Evolutionary conservation across 495 filamentous ascomycete species (phyloP).

Genomic region (Neurospora sp.): DNA sequence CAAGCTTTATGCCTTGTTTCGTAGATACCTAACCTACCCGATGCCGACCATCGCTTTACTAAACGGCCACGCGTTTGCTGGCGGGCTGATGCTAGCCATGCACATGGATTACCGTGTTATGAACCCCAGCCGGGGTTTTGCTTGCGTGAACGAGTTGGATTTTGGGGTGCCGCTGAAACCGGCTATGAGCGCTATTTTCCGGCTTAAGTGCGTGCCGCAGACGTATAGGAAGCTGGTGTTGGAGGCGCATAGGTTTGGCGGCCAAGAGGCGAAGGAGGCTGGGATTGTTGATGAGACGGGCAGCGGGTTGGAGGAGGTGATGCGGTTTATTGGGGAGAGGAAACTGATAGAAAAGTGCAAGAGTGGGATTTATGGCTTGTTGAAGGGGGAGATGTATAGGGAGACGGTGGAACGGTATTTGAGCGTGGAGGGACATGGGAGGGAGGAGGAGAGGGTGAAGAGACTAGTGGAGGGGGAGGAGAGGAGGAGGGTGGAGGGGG

Average conservation of each 20-base stretch:
- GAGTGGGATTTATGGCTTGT: slow-evolving; percentile 52
- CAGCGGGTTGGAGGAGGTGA: slow-evolving; percentile 43
- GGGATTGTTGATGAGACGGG: slow-evolving; percentile 57
- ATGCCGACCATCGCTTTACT: too few relatives aligned
- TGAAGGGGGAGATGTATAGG: slow-evolving; percentile 67
- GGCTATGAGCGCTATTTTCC: slow-evolving; percentile 64
- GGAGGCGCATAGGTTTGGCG: slow-evolving; percentile 56
- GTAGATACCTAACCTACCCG: too few relatives aligned
- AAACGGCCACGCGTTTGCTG: too few relatives aligned
- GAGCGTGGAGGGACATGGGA: slow-evolving; percentile 28
- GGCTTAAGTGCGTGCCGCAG: slow-evolving; percentile 48
- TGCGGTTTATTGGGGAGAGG: slow-evolving; percentile 45
- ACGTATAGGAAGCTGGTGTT: slow-evolving; percentile 56
- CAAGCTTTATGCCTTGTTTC: too few relatives aligned
- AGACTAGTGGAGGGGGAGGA: slow-evolving; percentile 23
- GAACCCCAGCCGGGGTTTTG: too few relatives aligned
- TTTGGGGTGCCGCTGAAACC: slow-evolving; percentile 20
- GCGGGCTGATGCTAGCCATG: too few relatives aligned
- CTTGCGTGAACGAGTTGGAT: too few relatives aligned
- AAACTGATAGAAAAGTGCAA: slow-evolving; percentile 47
- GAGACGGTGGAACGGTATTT: slow-evolving; percentile 43
- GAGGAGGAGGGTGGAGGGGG: slow-evolving; percentile 21
- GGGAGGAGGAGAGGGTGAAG: slow-evolving; percentile 37
- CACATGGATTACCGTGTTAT: too few relatives aligned
- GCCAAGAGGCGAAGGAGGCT: slow-evolving; percentile 45